These are phyloP conservation scores for Populus euphratica DNA, from an alignment of 345 rosid genomes.

Conservation along the genomic window DNA sequence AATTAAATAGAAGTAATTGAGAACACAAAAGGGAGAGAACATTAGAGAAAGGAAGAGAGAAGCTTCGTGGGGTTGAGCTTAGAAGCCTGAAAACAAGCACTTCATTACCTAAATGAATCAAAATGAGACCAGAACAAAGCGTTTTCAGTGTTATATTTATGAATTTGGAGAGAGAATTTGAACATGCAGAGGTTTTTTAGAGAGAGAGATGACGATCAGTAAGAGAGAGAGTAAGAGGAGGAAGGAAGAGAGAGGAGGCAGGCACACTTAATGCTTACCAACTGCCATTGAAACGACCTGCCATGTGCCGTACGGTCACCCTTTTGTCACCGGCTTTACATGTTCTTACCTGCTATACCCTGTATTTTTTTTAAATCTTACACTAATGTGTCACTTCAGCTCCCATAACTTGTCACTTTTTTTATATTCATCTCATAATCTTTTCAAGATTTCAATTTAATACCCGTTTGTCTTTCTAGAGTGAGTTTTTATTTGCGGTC, in stretches of 20 bases:
- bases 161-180: neutral
- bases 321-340: conserved; percentile 24
- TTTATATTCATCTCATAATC: neutral
- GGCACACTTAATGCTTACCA: conserved; percentile 65
- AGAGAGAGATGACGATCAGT: conserved; percentile 2
- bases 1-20: neutral
- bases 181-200: neutral
- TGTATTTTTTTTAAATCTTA: neutral
- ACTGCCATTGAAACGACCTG: conserved; percentile 58
- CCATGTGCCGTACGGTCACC: conserved; percentile 44
- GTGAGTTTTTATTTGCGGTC: too few relatives aligned
- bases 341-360: conserved; percentile 10
- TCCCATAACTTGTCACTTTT: neutral
- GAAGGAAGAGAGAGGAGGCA: neutral
- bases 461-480: too few relatives aligned
- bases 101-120: neutral
- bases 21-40: neutral
- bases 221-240: conserved; percentile 7
- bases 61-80: neutral
- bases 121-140: neutral
- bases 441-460: too few relatives aligned
- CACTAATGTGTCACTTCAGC: neutral
- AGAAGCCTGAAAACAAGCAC: neutral
- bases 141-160: neutral
- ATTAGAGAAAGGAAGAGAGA: neutral